Evolutionary conservation across 2,329 filamentous ascomycete species (phyloP).

Genomic region (Neopestalotiopsis clavispora): DNA sequence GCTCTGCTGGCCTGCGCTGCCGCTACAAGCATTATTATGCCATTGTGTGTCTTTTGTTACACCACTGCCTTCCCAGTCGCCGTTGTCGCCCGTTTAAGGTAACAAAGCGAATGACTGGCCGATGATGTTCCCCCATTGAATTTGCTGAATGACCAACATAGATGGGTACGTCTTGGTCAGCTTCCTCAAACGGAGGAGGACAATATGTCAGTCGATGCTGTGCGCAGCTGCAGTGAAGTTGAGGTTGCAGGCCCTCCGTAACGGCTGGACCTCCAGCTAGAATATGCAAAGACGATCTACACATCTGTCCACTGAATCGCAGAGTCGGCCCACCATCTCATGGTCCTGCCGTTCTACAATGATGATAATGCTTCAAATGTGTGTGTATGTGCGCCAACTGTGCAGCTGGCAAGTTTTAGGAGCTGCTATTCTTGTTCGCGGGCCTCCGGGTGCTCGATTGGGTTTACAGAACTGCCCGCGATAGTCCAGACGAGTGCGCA

Average conservation of each 20-base stretch:
- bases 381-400: background rate
- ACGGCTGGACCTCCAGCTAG: background rate
- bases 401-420: background rate
- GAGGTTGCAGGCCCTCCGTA: background rate
- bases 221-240: background rate
- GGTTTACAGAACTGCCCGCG: background rate
- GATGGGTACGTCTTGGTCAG: background rate
- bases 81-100: background rate
- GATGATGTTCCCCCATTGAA: background rate
- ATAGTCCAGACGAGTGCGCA: background rate
- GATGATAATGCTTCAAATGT: too few species aligned
- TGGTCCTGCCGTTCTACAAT: background rate
- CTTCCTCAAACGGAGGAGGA: slow-evolving; percentile 2
- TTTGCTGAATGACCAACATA: background rate
- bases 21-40: too few species aligned
- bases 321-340: slow-evolving; percentile 14
- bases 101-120: background rate
- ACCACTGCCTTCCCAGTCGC: background rate
- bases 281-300: background rate
- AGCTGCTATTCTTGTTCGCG: slow-evolving; percentile 2
- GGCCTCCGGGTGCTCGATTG: slow-evolving; percentile 1
- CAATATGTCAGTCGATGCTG: background rate
- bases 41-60: background rate
- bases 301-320: slow-evolving; percentile 4
- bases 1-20: background rate